Percentiles rank a stretch among this genome's conserved stretches.
Evolutionary conservation across 306 rosid genomes (phyloP).

Genomic region (Cicer judaicum): DNA sequence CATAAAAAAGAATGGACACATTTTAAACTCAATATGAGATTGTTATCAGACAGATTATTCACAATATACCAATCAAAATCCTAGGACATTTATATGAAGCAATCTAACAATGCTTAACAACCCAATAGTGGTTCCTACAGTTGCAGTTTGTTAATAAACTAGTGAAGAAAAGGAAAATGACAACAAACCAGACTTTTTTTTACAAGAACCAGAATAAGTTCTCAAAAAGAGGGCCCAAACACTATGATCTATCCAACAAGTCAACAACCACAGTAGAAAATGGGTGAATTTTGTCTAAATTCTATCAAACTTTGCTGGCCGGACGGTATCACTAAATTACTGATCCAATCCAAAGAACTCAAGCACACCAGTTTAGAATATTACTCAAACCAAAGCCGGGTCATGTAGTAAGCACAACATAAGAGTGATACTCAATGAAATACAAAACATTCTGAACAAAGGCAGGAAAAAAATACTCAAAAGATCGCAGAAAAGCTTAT

Average conservation of each 20-base stretch:
- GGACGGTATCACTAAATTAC: background rate
- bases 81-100: background rate
- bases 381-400: slow-evolving; percentile 14
- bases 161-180: background rate
- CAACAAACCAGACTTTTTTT: background rate
- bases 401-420: background rate
- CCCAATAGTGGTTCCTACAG: background rate
- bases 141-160: slow-evolving; percentile 11
- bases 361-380: background rate
- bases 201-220: slow-evolving; percentile 6
- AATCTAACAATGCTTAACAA: background rate
- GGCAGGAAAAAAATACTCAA: slow-evolving; percentile 9
- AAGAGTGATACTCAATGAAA: background rate
- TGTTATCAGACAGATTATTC: background rate
- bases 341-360: background rate
- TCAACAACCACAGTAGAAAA: background rate
- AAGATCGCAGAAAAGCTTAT: background rate
- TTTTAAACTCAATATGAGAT: slow-evolving; percentile 22
- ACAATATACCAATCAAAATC: slow-evolving; percentile 17
- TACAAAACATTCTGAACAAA: slow-evolving; percentile 1
- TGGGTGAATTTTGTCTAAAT: slow-evolving; percentile 16
- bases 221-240: background rate
- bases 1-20: background rate
- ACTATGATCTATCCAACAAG: slow-evolving; percentile 1
- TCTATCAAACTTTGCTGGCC: background rate